phyloP scores from a whole-genome alignment of 2,329 filamentous ascomycete genomes.

The Sordariomycetes sp. region DNA sequence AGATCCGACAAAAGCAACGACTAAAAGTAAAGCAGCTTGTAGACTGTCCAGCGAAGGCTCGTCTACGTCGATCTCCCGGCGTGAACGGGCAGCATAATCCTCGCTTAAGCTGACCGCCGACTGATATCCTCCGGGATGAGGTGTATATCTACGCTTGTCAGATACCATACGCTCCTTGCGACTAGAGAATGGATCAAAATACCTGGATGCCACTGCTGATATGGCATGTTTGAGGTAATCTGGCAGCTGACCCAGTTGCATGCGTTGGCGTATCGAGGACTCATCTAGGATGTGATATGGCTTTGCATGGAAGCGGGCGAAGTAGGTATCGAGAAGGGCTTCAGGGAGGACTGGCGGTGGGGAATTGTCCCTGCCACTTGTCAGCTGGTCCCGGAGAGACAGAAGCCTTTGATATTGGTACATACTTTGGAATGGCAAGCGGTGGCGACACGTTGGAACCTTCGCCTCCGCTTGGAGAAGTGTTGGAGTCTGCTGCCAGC shows the following conservation, averaged over 20 bases:
- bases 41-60: conserved; percentile 72
- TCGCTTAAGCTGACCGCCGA: conserved; percentile 60
- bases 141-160: conserved; percentile 58
- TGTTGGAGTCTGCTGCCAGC: conserved; percentile 23
- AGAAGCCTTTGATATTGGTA: no score
- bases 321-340: conserved; percentile 67
- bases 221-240: conserved; percentile 45
- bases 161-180: no score
- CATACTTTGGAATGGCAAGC: no score
- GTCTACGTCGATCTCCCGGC: conserved; percentile 65
- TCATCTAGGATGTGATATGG: conserved; percentile 79
- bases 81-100: conserved; percentile 62
- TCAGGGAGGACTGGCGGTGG: conserved; percentile 44
- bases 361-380: conserved; percentile 38
- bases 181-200: conserved; percentile 7
- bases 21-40: conserved; percentile 66
- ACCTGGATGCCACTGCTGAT: conserved; percentile 56
- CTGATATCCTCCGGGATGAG: conserved; percentile 58
- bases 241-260: conserved; percentile 60
- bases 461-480: conserved; percentile 10
- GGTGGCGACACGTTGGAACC: no score
- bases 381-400: no score
- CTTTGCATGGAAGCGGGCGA: conserved; percentile 69
- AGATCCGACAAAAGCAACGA: conserved; percentile 65
- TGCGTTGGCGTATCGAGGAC: conserved; percentile 58